These are phyloP conservation scores for Mollisia scopiformis DNA, from an alignment of 2,329 filamentous ascomycete genomes.

Conservation along the genomic window DNA sequence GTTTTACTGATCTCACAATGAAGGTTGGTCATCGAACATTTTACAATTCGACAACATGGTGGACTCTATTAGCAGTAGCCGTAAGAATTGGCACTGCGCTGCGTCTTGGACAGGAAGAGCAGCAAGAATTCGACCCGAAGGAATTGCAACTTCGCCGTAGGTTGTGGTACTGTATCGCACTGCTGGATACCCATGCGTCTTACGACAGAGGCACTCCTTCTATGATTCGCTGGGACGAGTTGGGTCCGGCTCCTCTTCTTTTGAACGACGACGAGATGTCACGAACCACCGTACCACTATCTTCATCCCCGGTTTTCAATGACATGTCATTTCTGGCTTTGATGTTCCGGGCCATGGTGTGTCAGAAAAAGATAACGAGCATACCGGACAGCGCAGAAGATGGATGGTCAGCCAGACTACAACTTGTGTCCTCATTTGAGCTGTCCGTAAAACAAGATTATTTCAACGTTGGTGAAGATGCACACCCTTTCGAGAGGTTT, in stretches of 20 bases:
- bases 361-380: conserved; percentile 6
- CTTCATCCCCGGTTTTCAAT: neutral
- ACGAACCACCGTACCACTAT: neutral
- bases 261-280: conserved; percentile 11
- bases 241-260: neutral
- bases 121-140: neutral
- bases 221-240: neutral
- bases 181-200: conserved; percentile 10
- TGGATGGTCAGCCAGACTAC: conserved; percentile 1
- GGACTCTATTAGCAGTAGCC: conserved; percentile 11
- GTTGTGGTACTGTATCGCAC: conserved; percentile 9
- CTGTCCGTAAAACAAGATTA: neutral
- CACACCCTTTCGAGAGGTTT: conserved; percentile 7
- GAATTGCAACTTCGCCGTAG: conserved; percentile 14
- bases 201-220: conserved; percentile 10
- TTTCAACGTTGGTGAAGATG: neutral
- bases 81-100: conserved; percentile 11
- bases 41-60: conserved; percentile 4
- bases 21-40: conserved; percentile 10
- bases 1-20: neutral
- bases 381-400: neutral
- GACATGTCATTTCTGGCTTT: conserved; percentile 15
- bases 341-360: conserved; percentile 9
- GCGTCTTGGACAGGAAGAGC: conserved; percentile 7
- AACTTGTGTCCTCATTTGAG: conserved; percentile 4